Conservation (phyloP, 1,284 basidiomycete species). For the Malassezia arunalokei region DNA sequence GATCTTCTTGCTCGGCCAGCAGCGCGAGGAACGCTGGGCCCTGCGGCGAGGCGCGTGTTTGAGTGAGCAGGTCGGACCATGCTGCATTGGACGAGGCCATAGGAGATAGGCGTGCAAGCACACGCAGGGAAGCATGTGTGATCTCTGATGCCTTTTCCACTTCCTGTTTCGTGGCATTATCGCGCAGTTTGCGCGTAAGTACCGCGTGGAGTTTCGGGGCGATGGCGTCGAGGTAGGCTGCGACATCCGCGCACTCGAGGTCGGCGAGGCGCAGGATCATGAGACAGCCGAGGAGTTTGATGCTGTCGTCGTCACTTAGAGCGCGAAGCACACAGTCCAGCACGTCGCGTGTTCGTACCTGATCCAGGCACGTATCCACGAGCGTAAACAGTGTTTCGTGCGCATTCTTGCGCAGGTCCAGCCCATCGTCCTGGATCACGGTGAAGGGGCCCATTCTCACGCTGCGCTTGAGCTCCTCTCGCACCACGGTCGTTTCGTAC, state of each 20-base stretch:
- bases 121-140: conserved; percentile 5
- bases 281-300: conserved; percentile 92
- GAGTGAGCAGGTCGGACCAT: not conserved
- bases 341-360: conserved; percentile 74
- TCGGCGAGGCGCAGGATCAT: conserved; percentile 80
- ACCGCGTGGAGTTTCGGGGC: conserved; percentile 69
- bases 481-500: conserved; percentile 73
- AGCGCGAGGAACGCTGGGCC: not conserved
- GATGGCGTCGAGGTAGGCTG: conserved; percentile 60
- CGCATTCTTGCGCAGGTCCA: conserved; percentile 75
- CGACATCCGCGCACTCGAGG: conserved; percentile 65
- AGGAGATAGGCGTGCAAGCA: conserved; percentile 3
- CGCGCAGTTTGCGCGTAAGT: conserved; percentile 59
- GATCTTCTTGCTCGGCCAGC: not conserved
- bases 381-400: conserved; percentile 95
- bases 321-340: conserved; percentile 69
- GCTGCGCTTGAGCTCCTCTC: conserved; percentile 50
- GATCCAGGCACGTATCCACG: conserved; percentile 74
- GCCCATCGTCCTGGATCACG: conserved; percentile 81
- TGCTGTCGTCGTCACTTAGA: conserved; percentile 80
- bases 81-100: not conserved
- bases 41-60: not conserved
- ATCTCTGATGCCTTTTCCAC: conserved; percentile 83
- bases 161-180: conserved; percentile 86
- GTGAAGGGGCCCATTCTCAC: conserved; percentile 99